phyloP scores from a whole-genome alignment of 805 yeast species.

The Myxozyma lipomycoides region DNA sequence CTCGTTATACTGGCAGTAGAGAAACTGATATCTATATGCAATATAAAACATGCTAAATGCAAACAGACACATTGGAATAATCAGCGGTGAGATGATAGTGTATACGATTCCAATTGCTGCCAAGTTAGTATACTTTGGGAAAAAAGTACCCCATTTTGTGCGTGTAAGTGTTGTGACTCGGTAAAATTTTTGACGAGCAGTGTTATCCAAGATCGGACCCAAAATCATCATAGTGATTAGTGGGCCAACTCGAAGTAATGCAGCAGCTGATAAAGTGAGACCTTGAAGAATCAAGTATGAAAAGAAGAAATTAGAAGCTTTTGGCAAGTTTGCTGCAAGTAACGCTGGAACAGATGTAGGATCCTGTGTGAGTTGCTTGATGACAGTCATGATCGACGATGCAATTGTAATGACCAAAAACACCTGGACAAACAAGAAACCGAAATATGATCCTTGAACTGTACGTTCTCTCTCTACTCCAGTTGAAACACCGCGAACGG shows the following conservation, averaged over 20 bases:
- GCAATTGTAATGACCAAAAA: slow-evolving; percentile 82
- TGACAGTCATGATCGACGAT: slow-evolving; percentile 74
- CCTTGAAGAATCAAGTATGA: slow-evolving; percentile 74
- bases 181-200: slow-evolving; percentile 57
- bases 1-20: slow-evolving; percentile 43
- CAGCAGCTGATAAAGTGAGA: slow-evolving; percentile 68
- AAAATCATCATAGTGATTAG: slow-evolving; percentile 43
- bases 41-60: slow-evolving; percentile 55
- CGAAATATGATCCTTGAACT: slow-evolving; percentile 74
- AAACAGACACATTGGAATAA: slow-evolving; percentile 55
- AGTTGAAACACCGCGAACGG: slow-evolving; percentile 66
- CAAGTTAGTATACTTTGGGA: slow-evolving; percentile 71
- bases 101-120: slow-evolving; percentile 77
- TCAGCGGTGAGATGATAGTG: slow-evolving; percentile 73
- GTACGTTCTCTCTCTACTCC: slow-evolving; percentile 66
- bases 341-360: slow-evolving; percentile 71
- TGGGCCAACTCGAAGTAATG: slow-evolving; percentile 56
- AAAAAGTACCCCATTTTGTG: slow-evolving; percentile 74
- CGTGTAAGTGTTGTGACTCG: slow-evolving; percentile 45
- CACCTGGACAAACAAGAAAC: slow-evolving; percentile 74
- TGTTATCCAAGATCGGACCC: slow-evolving; percentile 43
- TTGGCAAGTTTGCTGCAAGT: slow-evolving; percentile 72
- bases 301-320: slow-evolving; percentile 80
- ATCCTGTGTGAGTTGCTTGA: slow-evolving; percentile 61
- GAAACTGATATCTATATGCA: slow-evolving; percentile 67